These are phyloP conservation scores for Gillenia trifoliata DNA, from an alignment of 306 rosid species.

Conservation along the genomic window DNA sequence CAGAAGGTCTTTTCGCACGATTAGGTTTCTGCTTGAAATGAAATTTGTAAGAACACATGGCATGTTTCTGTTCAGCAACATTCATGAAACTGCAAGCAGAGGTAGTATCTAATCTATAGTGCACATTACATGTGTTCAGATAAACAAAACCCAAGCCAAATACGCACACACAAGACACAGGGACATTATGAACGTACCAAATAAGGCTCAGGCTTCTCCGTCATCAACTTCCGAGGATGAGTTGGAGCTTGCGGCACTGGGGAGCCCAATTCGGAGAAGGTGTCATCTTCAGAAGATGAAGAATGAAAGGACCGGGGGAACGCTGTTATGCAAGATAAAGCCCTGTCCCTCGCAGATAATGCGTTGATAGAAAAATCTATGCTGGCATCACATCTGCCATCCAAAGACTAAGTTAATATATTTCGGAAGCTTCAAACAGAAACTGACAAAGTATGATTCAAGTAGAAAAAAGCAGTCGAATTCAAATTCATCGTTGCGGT, in stretches of 20 bases:
- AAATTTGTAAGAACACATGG: not conserved
- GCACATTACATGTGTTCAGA: not conserved
- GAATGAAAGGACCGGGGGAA: not conserved
- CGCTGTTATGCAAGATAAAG: not conserved
- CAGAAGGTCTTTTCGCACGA: not conserved
- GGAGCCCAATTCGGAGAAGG: slow-evolving; percentile 15
- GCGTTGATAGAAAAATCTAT: not conserved
- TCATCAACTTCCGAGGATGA: not conserved
- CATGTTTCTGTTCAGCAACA: not conserved
- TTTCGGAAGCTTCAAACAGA: not conserved
- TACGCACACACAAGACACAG: not conserved
- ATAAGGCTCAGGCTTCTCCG: slow-evolving; percentile 22
- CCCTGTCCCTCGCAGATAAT: not conserved
- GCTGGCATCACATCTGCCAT: not conserved
- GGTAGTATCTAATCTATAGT: not conserved
- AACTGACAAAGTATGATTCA: not conserved
- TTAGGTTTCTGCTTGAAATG: slow-evolving; percentile 14
- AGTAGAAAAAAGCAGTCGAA: not conserved
- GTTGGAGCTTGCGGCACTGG: not conserved
- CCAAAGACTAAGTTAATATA: not conserved
- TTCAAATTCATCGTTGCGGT: not conserved
- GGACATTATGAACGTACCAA: slow-evolving; percentile 8
- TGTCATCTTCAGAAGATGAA: slow-evolving; percentile 9
- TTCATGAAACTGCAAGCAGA: not conserved
- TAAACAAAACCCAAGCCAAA: not conserved